Percentiles rank a stretch among this genome's conserved stretches.
Conservation (phyloP, 2,329 filamentous ascomycete genomes). For the Cytospora mali region DNA sequence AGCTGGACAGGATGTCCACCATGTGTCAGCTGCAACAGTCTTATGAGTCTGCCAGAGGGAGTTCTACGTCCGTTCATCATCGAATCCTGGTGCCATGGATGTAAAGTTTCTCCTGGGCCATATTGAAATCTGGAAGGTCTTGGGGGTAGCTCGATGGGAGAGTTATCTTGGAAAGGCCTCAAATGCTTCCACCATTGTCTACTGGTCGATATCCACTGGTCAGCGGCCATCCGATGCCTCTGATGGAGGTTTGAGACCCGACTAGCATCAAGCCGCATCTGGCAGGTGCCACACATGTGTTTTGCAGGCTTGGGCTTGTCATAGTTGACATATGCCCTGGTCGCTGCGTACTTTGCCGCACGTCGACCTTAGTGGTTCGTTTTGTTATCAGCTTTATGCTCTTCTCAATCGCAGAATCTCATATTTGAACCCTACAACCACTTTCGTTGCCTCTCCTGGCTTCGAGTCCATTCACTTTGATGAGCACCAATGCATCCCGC, state of each 20-base stretch:
- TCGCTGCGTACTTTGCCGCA: slow-evolving; percentile 2
- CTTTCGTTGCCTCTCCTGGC: not conserved
- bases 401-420: not conserved
- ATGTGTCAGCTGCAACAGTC: not conserved
- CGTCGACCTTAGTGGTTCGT: not conserved
- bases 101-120: no score
- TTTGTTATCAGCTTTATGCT: not conserved
- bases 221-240: not conserved
- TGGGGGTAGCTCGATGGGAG: no score
- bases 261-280: not conserved
- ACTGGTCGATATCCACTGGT: not conserved
- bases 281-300: not conserved
- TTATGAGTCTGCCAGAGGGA: not conserved
- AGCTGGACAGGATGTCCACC: not conserved
- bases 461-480: no score
- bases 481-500: no score
- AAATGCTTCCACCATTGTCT: not conserved
- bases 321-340: not conserved
- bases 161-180: no score
- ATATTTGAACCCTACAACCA: not conserved
- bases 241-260: not conserved
- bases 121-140: no score
- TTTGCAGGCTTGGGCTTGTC: not conserved
- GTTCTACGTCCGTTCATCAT: not conserved
- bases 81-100: not conserved